Evolutionary conservation across 2,329 filamentous ascomycete genomes (phyloP), one percentile per base, ranked within the genome.

Genomic region (Diaporthe vaccinii): DNA sequence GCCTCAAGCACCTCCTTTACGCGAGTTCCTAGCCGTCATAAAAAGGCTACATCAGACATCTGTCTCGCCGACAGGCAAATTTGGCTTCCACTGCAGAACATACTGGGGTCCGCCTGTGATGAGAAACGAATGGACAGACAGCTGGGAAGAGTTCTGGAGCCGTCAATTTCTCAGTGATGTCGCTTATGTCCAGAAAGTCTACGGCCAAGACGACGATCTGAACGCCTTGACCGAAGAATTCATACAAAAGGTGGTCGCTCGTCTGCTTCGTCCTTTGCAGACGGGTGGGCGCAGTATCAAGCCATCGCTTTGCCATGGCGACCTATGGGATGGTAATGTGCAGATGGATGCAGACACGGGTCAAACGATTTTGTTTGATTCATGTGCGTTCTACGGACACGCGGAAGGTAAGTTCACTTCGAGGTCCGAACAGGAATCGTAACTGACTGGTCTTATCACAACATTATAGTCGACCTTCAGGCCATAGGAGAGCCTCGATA

Each of bases 231-330:
- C 78, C 4, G 61, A 76, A 10, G 73, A 74, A 4, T 74, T 87
- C 12, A 84, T 87, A 17, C 80, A 84, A 20, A 85, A 81, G 61
- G 86, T 88, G 1, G 85, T 89, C 22, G 86, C 87, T 1, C 80
- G 86, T 22, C 80, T 89, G 0, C 79, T 89, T 7, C 76, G 85
- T 8, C 84, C 85, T 1, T 80, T 89, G 2, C 83, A 88, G 74
- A 83, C 77, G 2, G 82, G 82, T 0, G 85, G 86, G 1, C 80
- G 84, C n/a, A 79, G 41, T 0, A 77, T 89, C 4, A 85, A 85
- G 67, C 87, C 87, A 1, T 82, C 80, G 0, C 80, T 89, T 2
- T 80, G 88, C 1, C 87, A 89, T 65, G 84, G 85, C 0, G 85
- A 87, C 72, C 77, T 87, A 4, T 87, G 85, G 85, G 80, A 82